Evolutionary conservation across 495 filamentous ascomycete genomes (phyloP), one percentile per base, ranked within the genome.

Genomic region (Mytilinidion resinicola): DNA sequence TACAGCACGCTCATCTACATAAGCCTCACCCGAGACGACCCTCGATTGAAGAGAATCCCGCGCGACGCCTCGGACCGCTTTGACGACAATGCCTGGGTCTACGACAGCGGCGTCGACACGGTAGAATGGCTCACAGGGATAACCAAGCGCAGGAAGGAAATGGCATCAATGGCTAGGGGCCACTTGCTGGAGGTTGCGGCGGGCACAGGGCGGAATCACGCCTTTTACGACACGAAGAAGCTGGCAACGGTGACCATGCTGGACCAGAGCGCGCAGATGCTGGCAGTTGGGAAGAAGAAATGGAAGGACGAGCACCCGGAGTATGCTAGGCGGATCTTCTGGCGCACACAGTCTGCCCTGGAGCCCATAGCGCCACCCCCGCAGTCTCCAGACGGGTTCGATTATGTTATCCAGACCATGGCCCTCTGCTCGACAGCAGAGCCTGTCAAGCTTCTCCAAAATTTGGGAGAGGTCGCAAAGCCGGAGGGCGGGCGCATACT

Each of bases 361-460:
- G 65, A 71, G 14, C 67, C 69, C 3, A 61, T 75, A 33, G 64
- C 69, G 4, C 59, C 69, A 11, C 58, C 69, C 7, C 59, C 69
- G 11, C 58, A 56, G 15, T 53, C 66, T 35, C 58, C 54, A 25
- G 60, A 67, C 17, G 64, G 60, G 3, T 98, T 87, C 72, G 90
- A 96, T 73, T 96, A 89, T 1, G 76, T 96, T 36, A 69, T 98
- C 47, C 90, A 96, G 71, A 95, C 90, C 12, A 95, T 97, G 83
- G 91, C 91, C 1, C 73, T 97, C 5, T 98, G 93, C 75, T 92
- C 87, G 49, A 91, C 91, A 44, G 74, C 77, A 4, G 83, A 88
- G 61, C 95, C 92, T 12, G 81, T 80, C 14, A 75, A 70, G 10
- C 77, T 93, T 47, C 74, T 97, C 52, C 72, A 76, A 35, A 81